Percentiles rank a stretch among this genome's conserved stretches.
phyloP scores from a whole-genome alignment of 78 protist genomes.

The Mastigamoeba balamuthi region DNA sequence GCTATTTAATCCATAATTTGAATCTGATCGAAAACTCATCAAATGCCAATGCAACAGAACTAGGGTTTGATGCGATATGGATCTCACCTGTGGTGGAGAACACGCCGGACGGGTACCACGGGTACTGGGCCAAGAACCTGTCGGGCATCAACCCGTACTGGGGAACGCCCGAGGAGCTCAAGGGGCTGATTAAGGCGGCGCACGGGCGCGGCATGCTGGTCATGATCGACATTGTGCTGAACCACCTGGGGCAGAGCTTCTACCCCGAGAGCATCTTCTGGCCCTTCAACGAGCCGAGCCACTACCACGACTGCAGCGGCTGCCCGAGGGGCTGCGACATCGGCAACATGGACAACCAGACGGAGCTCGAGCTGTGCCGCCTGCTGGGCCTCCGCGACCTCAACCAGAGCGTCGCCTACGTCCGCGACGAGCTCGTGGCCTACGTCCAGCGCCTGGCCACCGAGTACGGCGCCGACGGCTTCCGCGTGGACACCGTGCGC shows the following conservation, averaged over 20 bases:
- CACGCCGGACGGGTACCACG: too few relatives aligned
- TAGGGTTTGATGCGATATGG: slow-evolving; percentile 91
- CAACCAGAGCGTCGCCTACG: slow-evolving; percentile 31
- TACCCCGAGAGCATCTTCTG: too few relatives aligned
- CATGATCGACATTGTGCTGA: slow-evolving; percentile 70
- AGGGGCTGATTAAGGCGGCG: neutral
- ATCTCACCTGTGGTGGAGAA: slow-evolving; percentile 70
- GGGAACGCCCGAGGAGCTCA: slow-evolving; percentile 40
- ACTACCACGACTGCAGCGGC: slow-evolving; percentile 25
- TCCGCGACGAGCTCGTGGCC: neutral
- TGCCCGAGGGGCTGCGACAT: too few relatives aligned
- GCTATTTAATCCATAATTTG: too few relatives aligned
- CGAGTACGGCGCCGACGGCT: slow-evolving; percentile 30
- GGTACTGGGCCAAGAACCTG: too few relatives aligned
- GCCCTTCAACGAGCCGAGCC: slow-evolving; percentile 15
- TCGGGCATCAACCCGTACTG: slow-evolving; percentile 46
- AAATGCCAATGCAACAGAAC: too few relatives aligned
- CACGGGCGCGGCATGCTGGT: slow-evolving; percentile 2
- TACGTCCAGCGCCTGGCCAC: neutral
- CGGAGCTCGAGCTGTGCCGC: slow-evolving; percentile 51
- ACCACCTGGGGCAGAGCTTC: too few relatives aligned
- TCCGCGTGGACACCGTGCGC: slow-evolving; percentile 59
- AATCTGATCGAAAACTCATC: too few relatives aligned
- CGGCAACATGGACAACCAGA: too few relatives aligned
- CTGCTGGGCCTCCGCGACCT: slow-evolving; percentile 50